phyloP scores from a whole-genome alignment of 2,329 filamentous ascomycete genomes.

The Penicillium olsonii region DNA sequence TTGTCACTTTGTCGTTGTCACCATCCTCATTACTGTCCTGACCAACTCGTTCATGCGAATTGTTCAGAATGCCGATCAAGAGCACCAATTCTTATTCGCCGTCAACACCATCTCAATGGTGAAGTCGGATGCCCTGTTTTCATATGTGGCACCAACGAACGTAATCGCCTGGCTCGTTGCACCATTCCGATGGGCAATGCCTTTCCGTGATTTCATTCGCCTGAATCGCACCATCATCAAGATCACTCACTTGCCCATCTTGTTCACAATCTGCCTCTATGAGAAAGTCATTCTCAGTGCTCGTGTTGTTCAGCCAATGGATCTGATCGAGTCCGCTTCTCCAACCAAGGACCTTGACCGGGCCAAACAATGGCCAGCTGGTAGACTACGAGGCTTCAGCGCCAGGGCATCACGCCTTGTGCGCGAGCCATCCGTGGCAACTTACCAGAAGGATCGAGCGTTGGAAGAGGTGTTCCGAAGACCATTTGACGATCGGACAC shows the following conservation, averaged over 20 bases:
- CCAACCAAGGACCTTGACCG: conserved; percentile 53
- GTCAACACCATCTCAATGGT: conserved; percentile 98
- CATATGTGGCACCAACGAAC: conserved; percentile 88
- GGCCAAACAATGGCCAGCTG: conserved; percentile 60
- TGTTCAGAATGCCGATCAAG: conserved; percentile 88
- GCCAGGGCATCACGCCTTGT: conserved; percentile 63
- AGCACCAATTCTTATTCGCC: conserved; percentile 89
- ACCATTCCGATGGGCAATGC: conserved; percentile 76
- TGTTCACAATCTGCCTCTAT: conserved; percentile 85
- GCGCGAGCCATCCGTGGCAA: conserved; percentile 83
- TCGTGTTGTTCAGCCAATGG: conserved; percentile 77
- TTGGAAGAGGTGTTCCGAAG: conserved; percentile 87
- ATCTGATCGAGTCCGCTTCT: conserved; percentile 74
- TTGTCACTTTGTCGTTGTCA: conserved; percentile 91
- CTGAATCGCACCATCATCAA: conserved; percentile 93
- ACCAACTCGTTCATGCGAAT: conserved; percentile 97
- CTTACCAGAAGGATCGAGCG: conserved; percentile 85
- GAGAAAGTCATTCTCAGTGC: conserved; percentile 77
- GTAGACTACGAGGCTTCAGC: conserved; percentile 68
- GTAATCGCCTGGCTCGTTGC: conserved; percentile 88
- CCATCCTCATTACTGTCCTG: conserved; percentile 91
- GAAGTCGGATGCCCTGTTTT: conserved; percentile 95
- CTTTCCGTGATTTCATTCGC: conserved; percentile 77
- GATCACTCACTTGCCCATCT: conserved; percentile 80
- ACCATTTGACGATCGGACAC: conserved; percentile 64